Evolutionary conservation across 1,139 yeast genomes (phyloP).

Genomic region (Candida albicans): DNA sequence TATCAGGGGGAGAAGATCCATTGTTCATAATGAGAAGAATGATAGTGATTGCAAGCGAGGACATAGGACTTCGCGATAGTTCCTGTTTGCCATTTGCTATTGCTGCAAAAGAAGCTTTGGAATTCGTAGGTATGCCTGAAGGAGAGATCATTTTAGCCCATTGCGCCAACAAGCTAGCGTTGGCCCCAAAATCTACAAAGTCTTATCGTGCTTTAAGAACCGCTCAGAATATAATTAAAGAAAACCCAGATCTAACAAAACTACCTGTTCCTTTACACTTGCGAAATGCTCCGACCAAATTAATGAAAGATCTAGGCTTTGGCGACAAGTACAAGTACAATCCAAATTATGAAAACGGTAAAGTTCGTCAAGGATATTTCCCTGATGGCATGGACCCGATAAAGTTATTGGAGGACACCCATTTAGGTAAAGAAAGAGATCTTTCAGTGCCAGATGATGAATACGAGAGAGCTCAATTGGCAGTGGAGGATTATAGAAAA

Average conservation of each 20-base stretch:
- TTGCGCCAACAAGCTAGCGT: conserved; percentile 84
- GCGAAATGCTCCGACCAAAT: conserved; percentile 88
- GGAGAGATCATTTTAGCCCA: conserved; percentile 89
- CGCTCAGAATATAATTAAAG: conserved; percentile 57
- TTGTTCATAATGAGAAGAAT: conserved; percentile 86
- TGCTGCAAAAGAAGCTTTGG: conserved; percentile 82
- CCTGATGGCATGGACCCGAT: conserved; percentile 49
- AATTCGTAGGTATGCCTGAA: conserved; percentile 95
- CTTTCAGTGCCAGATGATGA: conserved; percentile 22
- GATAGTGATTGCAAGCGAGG: conserved; percentile 92
- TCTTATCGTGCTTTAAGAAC: conserved; percentile 76
- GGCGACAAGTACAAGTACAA: conserved; percentile 84
- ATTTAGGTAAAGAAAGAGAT: conserved; percentile 35
- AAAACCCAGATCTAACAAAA: conserved; percentile 62
- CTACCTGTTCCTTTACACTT: conserved; percentile 77
- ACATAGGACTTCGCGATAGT: conserved; percentile 81
- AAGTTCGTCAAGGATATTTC: conserved; percentile 67
- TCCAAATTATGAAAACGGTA: conserved; percentile 73
- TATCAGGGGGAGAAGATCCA: conserved; percentile 93
- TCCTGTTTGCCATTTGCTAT: conserved; percentile 83
- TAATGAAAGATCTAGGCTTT: conserved; percentile 88
- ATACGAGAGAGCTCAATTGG: conserved; percentile 23
- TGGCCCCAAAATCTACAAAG: conserved; percentile 82
- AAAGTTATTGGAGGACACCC: conserved; percentile 39
- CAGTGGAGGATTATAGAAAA: conserved; percentile 27